Percentiles rank a stretch among this genome's conserved stretches.
phyloP scores from a whole-genome alignment of 257 asterid species.

The Euphrasia confusa region DNA sequence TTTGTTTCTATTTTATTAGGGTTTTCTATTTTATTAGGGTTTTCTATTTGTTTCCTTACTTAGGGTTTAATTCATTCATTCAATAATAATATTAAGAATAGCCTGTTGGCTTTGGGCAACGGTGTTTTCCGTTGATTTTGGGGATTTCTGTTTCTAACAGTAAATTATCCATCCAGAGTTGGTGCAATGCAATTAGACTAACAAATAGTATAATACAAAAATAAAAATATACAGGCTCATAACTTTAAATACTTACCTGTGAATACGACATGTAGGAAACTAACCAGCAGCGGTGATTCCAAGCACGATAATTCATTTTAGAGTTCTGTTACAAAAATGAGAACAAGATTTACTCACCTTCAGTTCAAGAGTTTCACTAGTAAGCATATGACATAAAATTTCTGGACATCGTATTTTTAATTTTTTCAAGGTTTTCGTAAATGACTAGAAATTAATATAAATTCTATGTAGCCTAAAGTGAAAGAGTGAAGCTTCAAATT shows the following conservation, averaged over 20 bases:
- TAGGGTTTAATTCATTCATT: too few relatives aligned
- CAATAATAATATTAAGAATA: too few relatives aligned
- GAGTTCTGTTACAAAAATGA: conserved; percentile 50
- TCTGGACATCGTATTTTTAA: background rate
- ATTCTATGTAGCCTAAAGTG: background rate
- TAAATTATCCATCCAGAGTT: background rate
- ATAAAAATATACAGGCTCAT: background rate
- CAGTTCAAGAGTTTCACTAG: conserved; percentile 8
- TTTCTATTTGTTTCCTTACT: too few relatives aligned
- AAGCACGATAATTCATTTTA: conserved; percentile 97
- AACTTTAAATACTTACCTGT: conserved; percentile 47
- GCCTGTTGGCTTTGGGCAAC: too few relatives aligned
- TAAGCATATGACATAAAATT: background rate
- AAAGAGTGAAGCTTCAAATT: background rate
- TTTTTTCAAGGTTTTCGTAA: background rate
- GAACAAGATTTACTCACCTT: conserved; percentile 8
- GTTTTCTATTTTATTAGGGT: too few relatives aligned
- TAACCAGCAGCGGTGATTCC: conserved; percentile 96
- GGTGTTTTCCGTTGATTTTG: too few relatives aligned
- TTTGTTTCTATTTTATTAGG: too few relatives aligned
- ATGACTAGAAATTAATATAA: background rate
- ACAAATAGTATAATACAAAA: background rate
- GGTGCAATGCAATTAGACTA: conserved; percentile 22
- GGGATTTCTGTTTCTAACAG: too few relatives aligned
- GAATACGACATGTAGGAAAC: conserved; percentile 74